Percentiles rank a stretch among this genome's conserved stretches.
These are phyloP conservation scores for Colletotrichum godetiae DNA, from an alignment of 2,329 filamentous ascomycete species.

Conservation along the genomic window DNA sequence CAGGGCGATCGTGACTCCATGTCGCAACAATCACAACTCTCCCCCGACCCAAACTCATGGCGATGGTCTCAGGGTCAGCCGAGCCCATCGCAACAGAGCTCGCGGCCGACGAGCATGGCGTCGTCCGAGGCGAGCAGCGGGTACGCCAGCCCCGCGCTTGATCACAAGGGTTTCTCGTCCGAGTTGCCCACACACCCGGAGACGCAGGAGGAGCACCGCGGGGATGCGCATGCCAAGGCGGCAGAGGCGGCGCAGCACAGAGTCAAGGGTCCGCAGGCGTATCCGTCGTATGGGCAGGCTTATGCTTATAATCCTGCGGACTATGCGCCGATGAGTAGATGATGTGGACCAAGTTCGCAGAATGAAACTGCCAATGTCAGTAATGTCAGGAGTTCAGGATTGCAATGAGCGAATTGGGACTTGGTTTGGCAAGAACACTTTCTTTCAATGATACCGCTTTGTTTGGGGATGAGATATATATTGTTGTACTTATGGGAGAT, in stretches of 20 bases:
- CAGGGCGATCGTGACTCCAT: conserved; percentile 39
- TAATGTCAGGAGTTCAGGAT: neutral
- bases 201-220: conserved; percentile 56
- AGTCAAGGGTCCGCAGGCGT: conserved; percentile 21
- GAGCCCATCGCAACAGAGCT: conserved; percentile 42
- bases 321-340: conserved; percentile 42
- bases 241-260: conserved; percentile 23
- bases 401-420: neutral
- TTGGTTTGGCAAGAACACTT: neutral
- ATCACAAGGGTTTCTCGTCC: conserved; percentile 53
- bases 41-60: conserved; percentile 46
- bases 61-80: conserved; percentile 55
- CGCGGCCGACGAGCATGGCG: conserved; percentile 49
- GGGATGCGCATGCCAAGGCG: conserved; percentile 3
- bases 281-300: conserved; percentile 38
- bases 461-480: neutral
- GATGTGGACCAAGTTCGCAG: neutral
- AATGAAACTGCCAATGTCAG: neutral
- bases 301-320: conserved; percentile 54
- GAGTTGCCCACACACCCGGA: conserved; percentile 61
- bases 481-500: neutral
- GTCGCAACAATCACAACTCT: conserved; percentile 33
- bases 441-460: conserved; percentile 32
- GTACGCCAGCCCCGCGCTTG: conserved; percentile 51
- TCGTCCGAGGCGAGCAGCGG: conserved; percentile 45